A percentile compares a stretch with the other conserved stretches of the same genome.
Conservation (phyloP, 2,329 filamentous ascomycete genomes). For the Arthrinium phaeospermum region DNA sequence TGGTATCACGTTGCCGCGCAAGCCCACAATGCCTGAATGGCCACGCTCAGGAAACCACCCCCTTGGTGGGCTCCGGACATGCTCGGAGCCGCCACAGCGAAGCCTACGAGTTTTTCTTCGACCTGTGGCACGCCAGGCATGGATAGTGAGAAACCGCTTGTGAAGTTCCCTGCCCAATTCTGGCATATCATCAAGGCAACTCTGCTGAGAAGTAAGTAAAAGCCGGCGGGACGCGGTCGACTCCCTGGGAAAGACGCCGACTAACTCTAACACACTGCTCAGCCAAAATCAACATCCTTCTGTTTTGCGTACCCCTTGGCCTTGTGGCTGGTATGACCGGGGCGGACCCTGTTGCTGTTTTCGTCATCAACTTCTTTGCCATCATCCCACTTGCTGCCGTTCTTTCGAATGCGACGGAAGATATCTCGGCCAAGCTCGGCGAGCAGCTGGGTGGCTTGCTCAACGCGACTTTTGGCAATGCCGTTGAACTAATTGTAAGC, state of each 20-base stretch:
- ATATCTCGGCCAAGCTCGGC: conserved; percentile 74
- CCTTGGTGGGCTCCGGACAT: conserved; percentile 31
- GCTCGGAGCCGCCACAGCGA: not conserved
- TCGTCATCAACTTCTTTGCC: conserved; percentile 80
- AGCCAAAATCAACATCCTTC: conserved; percentile 72
- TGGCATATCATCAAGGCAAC: conserved; percentile 65
- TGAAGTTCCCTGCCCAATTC: conserved; percentile 52
- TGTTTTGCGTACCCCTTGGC: conserved; percentile 76
- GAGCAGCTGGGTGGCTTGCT: conserved; percentile 76
- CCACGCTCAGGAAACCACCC: conserved; percentile 33
- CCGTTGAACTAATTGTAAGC: conserved; percentile 77
- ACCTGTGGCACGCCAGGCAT: conserved; percentile 57
- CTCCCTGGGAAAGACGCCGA: not conserved
- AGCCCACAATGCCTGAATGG: conserved; percentile 30
- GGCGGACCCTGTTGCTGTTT: conserved; percentile 72
- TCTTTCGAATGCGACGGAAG: conserved; percentile 78
- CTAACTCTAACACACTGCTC: conserved; percentile 24
- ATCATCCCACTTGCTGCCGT: conserved; percentile 78
- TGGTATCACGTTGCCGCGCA: conserved; percentile 12
- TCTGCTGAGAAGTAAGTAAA: conserved; percentile 61
- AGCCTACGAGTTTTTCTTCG: conserved; percentile 52
- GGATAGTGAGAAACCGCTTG: conserved; percentile 51
- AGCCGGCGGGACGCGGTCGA: not conserved
- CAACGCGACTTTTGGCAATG: conserved; percentile 81
- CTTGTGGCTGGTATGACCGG: conserved; percentile 67